Evolutionary conservation across 2,329 filamentous ascomycete species (phyloP).

Genomic region (Botryosphaeria agaves): DNA sequence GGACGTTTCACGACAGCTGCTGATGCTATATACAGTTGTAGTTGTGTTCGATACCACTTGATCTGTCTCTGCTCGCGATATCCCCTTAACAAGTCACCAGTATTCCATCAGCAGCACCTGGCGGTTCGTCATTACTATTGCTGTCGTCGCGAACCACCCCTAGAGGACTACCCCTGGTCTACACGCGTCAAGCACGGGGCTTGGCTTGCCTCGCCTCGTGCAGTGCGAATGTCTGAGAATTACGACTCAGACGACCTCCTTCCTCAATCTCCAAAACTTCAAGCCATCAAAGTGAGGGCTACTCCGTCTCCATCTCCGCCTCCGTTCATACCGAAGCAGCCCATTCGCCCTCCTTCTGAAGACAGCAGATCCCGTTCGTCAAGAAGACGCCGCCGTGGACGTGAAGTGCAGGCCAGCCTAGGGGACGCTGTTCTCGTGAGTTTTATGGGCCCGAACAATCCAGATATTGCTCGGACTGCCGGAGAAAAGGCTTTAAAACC

Average conservation of each 20-base stretch:
- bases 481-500: slow-evolving; percentile 33
- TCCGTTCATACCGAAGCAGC: slow-evolving; percentile 15
- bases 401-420: slow-evolving; percentile 37
- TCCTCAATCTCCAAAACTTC: slow-evolving; percentile 23
- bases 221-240: slow-evolving; percentile 11
- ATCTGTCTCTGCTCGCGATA: no score
- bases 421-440: slow-evolving; percentile 51
- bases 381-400: no score
- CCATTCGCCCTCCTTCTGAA: slow-evolving; percentile 25
- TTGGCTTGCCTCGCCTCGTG: slow-evolving; percentile 9
- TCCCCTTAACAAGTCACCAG: no score
- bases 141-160: no score
- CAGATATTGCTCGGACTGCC: slow-evolving; percentile 45
- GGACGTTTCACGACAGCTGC: no score
- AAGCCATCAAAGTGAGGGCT: slow-evolving; percentile 24
- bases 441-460: slow-evolving; percentile 44
- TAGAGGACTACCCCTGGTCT: no score
- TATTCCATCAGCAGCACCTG: no score
- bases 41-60: no score
- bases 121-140: no score
- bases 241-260: slow-evolving; percentile 34
- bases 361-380: slow-evolving; percentile 30
- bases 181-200: no score
- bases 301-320: slow-evolving; percentile 35
- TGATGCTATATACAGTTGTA: no score